Conservation (phyloP, 1,284 basidiomycete species). For the Cryptococcus sp. region DNA sequence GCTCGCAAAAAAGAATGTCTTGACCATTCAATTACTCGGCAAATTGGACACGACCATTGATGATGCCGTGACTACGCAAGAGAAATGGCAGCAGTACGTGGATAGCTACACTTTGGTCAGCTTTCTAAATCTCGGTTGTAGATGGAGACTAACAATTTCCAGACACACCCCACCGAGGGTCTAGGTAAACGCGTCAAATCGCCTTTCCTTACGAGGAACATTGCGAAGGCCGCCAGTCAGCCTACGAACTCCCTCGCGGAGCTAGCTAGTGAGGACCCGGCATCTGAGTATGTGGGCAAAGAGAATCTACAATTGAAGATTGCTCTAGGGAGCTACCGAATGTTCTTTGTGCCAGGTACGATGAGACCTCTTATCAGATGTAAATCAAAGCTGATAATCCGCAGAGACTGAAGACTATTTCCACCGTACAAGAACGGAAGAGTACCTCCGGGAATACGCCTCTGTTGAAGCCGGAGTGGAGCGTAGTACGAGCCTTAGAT, state of each 20-base stretch:
- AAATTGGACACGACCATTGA: slow-evolving; percentile 85
- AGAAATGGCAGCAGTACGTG: slow-evolving; percentile 85
- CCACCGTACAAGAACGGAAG: too few species aligned
- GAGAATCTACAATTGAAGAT: slow-evolving; percentile 61
- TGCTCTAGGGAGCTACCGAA: slow-evolving; percentile 62
- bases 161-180: slow-evolving; percentile 52
- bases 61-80: slow-evolving; percentile 74
- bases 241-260: too few species aligned
- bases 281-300: slow-evolving; percentile 6
- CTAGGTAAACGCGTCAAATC: slow-evolving; percentile 55
- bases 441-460: too few species aligned
- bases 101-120: slow-evolving; percentile 78
- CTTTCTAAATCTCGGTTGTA: too few species aligned
- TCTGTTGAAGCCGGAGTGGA: too few species aligned
- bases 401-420: slow-evolving; percentile 44
- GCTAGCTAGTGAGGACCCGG: too few species aligned
- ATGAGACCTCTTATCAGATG: neutral
- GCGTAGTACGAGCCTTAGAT: too few species aligned
- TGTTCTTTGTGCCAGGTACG: slow-evolving; percentile 63
- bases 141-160: slow-evolving; percentile 48
- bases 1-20: slow-evolving; percentile 64
- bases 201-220: slow-evolving; percentile 71
- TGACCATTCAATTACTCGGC: slow-evolving; percentile 81
- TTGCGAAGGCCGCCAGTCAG: too few species aligned
- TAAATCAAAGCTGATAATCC: too few species aligned